phyloP scores from a whole-genome alignment of 768 basidiomycete species.

The Mycena rosella region DNA sequence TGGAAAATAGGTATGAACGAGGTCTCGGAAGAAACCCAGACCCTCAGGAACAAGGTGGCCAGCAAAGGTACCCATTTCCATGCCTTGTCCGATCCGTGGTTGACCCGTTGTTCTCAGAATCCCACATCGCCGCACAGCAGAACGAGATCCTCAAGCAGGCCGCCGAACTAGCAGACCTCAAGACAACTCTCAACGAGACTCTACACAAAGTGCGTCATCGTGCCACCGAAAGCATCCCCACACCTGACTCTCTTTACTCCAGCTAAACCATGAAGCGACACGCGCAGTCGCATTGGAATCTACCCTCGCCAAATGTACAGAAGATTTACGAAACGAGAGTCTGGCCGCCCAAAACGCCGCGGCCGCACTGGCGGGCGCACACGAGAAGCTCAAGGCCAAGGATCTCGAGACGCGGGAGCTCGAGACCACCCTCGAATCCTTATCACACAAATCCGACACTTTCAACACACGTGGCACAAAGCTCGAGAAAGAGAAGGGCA shows the following conservation, averaged over 20 bases:
- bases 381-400: conserved; percentile 64
- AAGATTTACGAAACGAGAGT: conserved; percentile 70
- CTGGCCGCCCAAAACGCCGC: conserved; percentile 65
- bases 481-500: conserved; percentile 69
- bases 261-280: conserved; percentile 71
- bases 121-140: conserved; percentile 62
- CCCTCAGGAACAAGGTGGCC: conserved; percentile 60
- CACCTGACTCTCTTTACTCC: conserved; percentile 5
- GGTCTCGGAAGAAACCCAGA: conserved; percentile 60
- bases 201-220: conserved; percentile 57
- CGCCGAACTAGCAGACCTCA: conserved; percentile 58
- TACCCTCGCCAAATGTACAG: conserved; percentile 60
- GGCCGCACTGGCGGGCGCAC: conserved; percentile 59
- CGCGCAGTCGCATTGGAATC: conserved; percentile 68
- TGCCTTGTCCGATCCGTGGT: conserved; percentile 28
- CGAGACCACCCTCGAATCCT: conserved; percentile 65
- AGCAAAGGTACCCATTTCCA: conserved; percentile 58
- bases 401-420: conserved; percentile 66
- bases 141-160: conserved; percentile 57
- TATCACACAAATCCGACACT: conserved; percentile 67
- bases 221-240: conserved; percentile 18
- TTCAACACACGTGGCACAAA: conserved; percentile 57
- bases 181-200: conserved; percentile 57
- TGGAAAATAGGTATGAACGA: conserved; percentile 62
- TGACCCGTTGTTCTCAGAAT: conserved; percentile 51